Conservation (phyloP, 1,139 yeast genomes). For the Zygosaccharomyces pseudobailii region DNA sequence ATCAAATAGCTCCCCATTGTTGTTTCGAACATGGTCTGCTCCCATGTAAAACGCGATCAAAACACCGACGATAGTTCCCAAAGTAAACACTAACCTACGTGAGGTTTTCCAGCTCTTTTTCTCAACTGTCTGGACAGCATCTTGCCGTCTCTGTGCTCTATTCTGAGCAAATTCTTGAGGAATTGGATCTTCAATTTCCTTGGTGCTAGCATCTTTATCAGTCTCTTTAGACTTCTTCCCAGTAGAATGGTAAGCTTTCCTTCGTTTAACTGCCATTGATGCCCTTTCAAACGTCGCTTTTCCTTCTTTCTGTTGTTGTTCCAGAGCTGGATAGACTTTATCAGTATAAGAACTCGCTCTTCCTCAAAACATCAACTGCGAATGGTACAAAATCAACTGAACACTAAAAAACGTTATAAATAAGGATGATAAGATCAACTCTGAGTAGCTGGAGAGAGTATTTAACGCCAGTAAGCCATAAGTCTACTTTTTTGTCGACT, state of each 20-base stretch:
- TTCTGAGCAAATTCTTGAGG: neutral
- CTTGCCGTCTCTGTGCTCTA: neutral
- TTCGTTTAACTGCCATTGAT: neutral
- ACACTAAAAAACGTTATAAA: constrained; percentile 8
- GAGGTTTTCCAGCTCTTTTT: constrained; percentile 32
- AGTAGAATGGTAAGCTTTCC: neutral
- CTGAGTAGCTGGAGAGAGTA: constrained; percentile 85
- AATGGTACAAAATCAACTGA: neutral
- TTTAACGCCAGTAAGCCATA: constrained; percentile 81
- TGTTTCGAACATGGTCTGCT: constrained; percentile 26
- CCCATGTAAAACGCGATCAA: constrained; percentile 61
- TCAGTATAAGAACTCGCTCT: neutral
- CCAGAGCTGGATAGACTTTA: neutral
- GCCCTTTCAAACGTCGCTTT: neutral
- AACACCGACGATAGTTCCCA: constrained; percentile 71
- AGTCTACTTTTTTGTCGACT: constrained; percentile 72
- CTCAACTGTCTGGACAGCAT: constrained; percentile 1
- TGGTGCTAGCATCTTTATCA: neutral
- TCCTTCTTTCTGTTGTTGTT: neutral
- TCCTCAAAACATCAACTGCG: neutral
- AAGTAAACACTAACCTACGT: constrained; percentile 38
- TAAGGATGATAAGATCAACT: constrained; percentile 55
- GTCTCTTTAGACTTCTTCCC: neutral
- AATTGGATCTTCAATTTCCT: neutral
- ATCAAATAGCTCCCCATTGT: constrained; percentile 39